Conservation (phyloP, 768 basidiomycete genomes). For the Scleroderma bovista region DNA sequence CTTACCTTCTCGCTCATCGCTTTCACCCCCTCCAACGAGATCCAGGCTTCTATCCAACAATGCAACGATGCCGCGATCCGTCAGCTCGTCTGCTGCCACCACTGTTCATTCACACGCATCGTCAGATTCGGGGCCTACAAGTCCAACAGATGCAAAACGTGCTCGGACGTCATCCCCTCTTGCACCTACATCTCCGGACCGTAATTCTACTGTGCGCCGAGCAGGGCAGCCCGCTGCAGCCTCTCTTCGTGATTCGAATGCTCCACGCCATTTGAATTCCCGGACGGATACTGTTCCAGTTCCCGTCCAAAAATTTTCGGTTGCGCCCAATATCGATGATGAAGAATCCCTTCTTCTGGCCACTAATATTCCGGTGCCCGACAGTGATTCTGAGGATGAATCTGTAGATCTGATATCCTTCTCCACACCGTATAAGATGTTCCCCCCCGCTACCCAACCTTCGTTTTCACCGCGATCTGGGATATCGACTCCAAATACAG, state of each 20-base stretch:
- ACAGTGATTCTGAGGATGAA: slow-evolving; percentile 62
- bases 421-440: slow-evolving; percentile 56
- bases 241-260: slow-evolving; percentile 23
- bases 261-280: slow-evolving; percentile 9
- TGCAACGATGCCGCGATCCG: slow-evolving; percentile 36
- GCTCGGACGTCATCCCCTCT: slow-evolving; percentile 50
- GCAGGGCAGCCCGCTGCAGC: slow-evolving; percentile 35
- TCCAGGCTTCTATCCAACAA: slow-evolving; percentile 38
- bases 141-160: slow-evolving; percentile 25
- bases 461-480: slow-evolving; percentile 53
- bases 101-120: slow-evolving; percentile 37
- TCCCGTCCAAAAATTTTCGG: slow-evolving; percentile 37
- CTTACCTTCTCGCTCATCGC: slow-evolving; percentile 43
- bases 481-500: slow-evolving; percentile 41
- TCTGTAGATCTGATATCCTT: slow-evolving; percentile 66
- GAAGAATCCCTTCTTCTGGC: slow-evolving; percentile 68
- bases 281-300: slow-evolving; percentile 28
- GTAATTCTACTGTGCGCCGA: slow-evolving; percentile 33
- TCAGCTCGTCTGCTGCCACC: slow-evolving; percentile 29
- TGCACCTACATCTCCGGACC: slow-evolving; percentile 27
- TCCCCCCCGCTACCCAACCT: slow-evolving; percentile 37
- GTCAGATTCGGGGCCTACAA: slow-evolving; percentile 32
- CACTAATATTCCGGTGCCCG: slow-evolving; percentile 69
- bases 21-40: slow-evolving; percentile 40
- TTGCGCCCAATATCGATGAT: slow-evolving; percentile 36